These are phyloP conservation scores for Trametes sp. DNA, from an alignment of 1,284 basidiomycete species.

Conservation along the genomic window DNA sequence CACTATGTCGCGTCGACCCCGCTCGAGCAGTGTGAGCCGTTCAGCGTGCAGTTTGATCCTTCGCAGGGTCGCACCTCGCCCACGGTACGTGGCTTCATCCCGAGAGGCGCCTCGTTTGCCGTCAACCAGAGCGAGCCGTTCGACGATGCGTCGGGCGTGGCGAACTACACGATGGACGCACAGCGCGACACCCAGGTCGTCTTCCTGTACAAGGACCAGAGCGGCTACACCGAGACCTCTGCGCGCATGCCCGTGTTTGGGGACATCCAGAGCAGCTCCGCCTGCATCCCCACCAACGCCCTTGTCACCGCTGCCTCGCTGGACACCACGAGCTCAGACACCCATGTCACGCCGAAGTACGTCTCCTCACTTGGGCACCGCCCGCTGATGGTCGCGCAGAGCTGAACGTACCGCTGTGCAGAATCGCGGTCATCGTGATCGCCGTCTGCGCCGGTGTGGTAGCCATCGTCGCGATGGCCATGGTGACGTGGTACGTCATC, in stretches of 20 bases:
- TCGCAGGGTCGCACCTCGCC: conserved; percentile 46
- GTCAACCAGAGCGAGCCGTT: conserved; percentile 46
- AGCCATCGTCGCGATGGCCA: conserved; percentile 46
- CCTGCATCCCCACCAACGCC: conserved; percentile 37
- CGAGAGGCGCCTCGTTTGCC: conserved; percentile 49
- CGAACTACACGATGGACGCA: conserved; percentile 54
- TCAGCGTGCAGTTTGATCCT: conserved; percentile 54
- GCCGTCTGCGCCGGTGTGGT: conserved; percentile 50
- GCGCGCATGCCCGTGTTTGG: conserved; percentile 42
- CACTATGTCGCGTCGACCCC: conserved; percentile 38
- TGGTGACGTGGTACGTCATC: conserved; percentile 53
- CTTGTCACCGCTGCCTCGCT: conserved; percentile 16
- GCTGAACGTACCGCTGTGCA: background rate
- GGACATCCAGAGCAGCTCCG: conserved; percentile 35
- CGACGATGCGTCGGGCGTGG: conserved; percentile 40
- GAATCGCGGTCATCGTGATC: conserved; percentile 41
- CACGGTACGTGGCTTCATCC: conserved; percentile 53
- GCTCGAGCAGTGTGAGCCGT: conserved; percentile 59
- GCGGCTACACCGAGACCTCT: conserved; percentile 40
- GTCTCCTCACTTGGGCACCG: background rate
- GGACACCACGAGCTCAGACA: conserved; percentile 13
- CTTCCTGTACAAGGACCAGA: conserved; percentile 46
- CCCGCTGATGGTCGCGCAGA: conserved; percentile 3
- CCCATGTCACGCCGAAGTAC: conserved; percentile 25
- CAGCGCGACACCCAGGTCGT: conserved; percentile 48